Percentiles rank a stretch among this genome's conserved stretches.
Conservation (phyloP, 192 early-diverging fungal genomes). For the Coemansia erecta region DNA sequence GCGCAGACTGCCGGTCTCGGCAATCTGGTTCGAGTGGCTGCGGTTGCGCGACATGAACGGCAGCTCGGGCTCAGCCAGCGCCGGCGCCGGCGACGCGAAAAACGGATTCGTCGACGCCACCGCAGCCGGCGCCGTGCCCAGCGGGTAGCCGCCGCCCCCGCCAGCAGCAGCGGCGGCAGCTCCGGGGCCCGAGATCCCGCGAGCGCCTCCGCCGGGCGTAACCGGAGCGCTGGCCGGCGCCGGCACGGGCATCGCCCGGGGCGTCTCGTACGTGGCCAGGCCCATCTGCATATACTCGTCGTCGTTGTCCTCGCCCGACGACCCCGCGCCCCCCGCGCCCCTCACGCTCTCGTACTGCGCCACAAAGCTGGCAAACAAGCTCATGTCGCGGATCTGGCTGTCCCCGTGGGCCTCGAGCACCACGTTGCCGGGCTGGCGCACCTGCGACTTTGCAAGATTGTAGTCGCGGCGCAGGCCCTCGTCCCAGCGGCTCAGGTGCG, state of each 20-base stretch:
- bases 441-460: slow-evolving; percentile 40
- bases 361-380: slow-evolving; percentile 28
- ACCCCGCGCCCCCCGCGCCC: background rate
- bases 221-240: slow-evolving; percentile 28
- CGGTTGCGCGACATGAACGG: slow-evolving; percentile 25
- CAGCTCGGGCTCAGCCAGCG: slow-evolving; percentile 3
- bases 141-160: no score
- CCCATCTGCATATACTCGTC: slow-evolving; percentile 34
- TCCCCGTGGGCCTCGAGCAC: slow-evolving; percentile 31
- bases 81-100: slow-evolving; percentile 7
- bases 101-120: slow-evolving; percentile 25
- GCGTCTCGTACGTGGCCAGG: slow-evolving; percentile 25
- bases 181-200: background rate
- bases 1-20: slow-evolving; percentile 46
- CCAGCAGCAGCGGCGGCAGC: slow-evolving; percentile 1
- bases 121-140: background rate
- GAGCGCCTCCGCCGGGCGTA: slow-evolving; percentile 12
- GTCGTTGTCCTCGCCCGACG: slow-evolving; percentile 18
- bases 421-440: background rate
- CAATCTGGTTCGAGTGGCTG: slow-evolving; percentile 32
- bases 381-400: slow-evolving; percentile 26
- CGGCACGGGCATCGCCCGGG: background rate
- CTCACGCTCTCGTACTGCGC: slow-evolving; percentile 34
- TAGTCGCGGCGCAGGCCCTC: slow-evolving; percentile 42
- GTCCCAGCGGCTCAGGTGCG: slow-evolving; percentile 43